These are phyloP conservation scores for Fusarium pseudocircinatum DNA, from an alignment of 2,329 filamentous ascomycete species.

Conservation along the genomic window DNA sequence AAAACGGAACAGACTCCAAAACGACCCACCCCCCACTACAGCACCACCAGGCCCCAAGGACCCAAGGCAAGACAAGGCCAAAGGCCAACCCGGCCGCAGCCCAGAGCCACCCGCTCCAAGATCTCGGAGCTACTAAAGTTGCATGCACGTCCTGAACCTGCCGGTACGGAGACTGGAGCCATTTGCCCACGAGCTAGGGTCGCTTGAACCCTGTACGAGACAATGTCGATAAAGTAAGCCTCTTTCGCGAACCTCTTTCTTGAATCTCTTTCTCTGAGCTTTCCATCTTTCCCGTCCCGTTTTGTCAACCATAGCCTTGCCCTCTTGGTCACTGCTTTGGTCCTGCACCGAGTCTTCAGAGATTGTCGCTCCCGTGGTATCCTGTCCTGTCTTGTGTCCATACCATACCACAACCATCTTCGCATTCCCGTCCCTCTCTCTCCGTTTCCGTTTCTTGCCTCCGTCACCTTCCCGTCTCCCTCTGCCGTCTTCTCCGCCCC, in stretches of 20 bases:
- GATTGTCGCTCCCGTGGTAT: slow-evolving; percentile 14
- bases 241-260: slow-evolving; percentile 43
- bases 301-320: slow-evolving; percentile 19
- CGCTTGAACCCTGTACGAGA: slow-evolving; percentile 50
- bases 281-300: slow-evolving; percentile 36
- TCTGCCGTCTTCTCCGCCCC: slow-evolving; percentile 31
- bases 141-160: slow-evolving; percentile 45
- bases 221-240: slow-evolving; percentile 67
- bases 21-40: slow-evolving; percentile 43
- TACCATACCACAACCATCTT: slow-evolving; percentile 22
- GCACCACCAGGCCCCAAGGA: slow-evolving; percentile 32
- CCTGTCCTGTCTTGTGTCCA: slow-evolving; percentile 16
- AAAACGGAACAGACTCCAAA: slow-evolving; percentile 36
- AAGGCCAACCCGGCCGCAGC: slow-evolving; percentile 37
- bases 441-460: slow-evolving; percentile 30
- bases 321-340: slow-evolving; percentile 24
- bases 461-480: slow-evolving; percentile 20
- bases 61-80: slow-evolving; percentile 38
- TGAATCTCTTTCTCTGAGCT: slow-evolving; percentile 34
- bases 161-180: slow-evolving; percentile 45
- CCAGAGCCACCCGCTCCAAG: slow-evolving; percentile 44
- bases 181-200: slow-evolving; percentile 48
- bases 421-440: slow-evolving; percentile 7
- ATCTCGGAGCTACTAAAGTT: slow-evolving; percentile 47
- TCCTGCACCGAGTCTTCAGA: slow-evolving; percentile 16